A percentile compares a stretch with the other conserved stretches of the same genome.
These are phyloP conservation scores for Lepiota venenata DNA, from an alignment of 768 basidiomycete species.

Conservation along the genomic window DNA sequence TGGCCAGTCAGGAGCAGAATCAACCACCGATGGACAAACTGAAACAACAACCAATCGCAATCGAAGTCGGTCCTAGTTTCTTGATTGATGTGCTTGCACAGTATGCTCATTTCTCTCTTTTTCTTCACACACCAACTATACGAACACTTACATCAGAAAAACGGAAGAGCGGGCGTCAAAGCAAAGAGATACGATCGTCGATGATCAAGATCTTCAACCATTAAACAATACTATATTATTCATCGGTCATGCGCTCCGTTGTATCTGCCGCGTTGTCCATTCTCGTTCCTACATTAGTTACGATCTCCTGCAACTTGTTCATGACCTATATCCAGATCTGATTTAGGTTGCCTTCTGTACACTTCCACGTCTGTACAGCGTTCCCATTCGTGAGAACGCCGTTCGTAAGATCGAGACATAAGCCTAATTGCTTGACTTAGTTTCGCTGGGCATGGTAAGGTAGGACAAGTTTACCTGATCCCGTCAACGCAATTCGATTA, in stretches of 20 bases:
- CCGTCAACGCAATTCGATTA: conserved; percentile 10
- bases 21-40: background rate
- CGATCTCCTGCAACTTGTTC: too few species aligned
- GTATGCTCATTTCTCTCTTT: background rate
- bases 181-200: background rate
- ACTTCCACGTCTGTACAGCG: conserved; percentile 19
- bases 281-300: background rate
- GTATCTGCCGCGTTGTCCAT: background rate
- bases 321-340: conserved; percentile 8
- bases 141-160: background rate
- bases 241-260: background rate
- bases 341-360: conserved; percentile 17
- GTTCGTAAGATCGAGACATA: conserved; percentile 21
- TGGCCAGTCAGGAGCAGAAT: background rate
- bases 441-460: background rate
- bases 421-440: background rate
- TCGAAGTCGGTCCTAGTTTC: background rate
- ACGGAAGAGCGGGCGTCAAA: background rate
- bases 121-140: background rate
- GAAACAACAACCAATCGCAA: background rate
- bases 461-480: conserved; percentile 9
- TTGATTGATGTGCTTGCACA: background rate
- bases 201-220: background rate
- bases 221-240: background rate
- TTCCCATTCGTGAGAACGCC: conserved; percentile 18